Conservation (phyloP, 2,329 filamentous ascomycete genomes). For the Fusarium vanettenii region DNA sequence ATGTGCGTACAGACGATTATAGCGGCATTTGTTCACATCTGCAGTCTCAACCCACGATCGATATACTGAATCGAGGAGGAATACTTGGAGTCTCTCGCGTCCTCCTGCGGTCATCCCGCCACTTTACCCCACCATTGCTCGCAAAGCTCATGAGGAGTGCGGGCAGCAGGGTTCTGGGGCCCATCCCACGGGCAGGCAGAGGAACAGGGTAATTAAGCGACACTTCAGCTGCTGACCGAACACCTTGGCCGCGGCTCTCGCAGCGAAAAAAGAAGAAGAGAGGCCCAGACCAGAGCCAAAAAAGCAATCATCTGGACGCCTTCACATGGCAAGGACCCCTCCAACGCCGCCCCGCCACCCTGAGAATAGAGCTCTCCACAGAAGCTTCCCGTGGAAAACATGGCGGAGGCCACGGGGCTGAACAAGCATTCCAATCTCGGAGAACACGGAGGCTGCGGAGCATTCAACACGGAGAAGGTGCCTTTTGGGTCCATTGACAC, state of each 20-base stretch:
- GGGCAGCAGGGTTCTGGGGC: background rate
- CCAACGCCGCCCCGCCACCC: constrained; percentile 4
- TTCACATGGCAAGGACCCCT: constrained; percentile 7
- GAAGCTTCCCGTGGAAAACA: constrained; percentile 20
- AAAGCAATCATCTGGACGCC: background rate
- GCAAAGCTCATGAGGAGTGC: background rate
- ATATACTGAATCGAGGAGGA: background rate
- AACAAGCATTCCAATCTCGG: background rate
- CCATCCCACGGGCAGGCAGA: background rate
- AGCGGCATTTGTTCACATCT: background rate
- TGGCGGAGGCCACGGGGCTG: background rate
- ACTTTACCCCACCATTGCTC: background rate
- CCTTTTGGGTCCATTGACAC: constrained; percentile 15
- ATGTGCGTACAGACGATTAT: background rate
- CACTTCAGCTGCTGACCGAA: background rate
- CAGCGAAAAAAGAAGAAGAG: background rate
- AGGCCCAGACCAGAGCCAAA: background rate
- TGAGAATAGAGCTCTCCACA: constrained; percentile 10
- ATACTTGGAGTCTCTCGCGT: background rate
- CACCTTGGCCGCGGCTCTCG: background rate
- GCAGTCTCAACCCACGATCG: background rate
- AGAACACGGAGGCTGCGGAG: constrained; percentile 8
- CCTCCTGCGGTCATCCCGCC: background rate
- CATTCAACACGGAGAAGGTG: background rate
- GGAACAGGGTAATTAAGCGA: background rate